These are phyloP conservation scores for Solanum dulcamara DNA, from an alignment of 257 asterid genomes.

Conservation along the genomic window DNA sequence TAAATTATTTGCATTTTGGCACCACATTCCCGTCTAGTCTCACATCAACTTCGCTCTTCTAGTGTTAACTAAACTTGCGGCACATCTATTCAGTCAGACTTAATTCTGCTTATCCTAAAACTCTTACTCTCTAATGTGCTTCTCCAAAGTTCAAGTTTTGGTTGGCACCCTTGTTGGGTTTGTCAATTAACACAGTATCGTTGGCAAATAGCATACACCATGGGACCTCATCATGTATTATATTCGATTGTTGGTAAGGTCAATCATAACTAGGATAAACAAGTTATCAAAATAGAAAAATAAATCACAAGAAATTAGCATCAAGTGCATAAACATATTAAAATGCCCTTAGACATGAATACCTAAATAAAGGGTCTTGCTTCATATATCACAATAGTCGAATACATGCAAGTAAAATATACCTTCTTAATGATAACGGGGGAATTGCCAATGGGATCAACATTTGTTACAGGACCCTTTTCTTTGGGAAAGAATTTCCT, in stretches of 20 bases:
- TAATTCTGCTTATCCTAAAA: neutral
- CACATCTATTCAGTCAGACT: neutral
- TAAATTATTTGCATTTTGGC: neutral
- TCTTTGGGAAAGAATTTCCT: slow-evolving; percentile 40
- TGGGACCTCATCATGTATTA: neutral
- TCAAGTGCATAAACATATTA: neutral
- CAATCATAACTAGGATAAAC: neutral
- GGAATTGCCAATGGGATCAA: slow-evolving; percentile 63
- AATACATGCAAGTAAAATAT: neutral
- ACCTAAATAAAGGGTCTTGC: neutral
- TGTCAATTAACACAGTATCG: neutral
- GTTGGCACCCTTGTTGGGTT: neutral
- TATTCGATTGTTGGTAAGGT: neutral
- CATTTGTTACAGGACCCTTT: slow-evolving; percentile 38
- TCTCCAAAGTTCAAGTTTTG: neutral
- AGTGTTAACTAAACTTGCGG: neutral
- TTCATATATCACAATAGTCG: neutral
- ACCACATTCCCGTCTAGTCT: neutral
- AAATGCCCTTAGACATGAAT: neutral
- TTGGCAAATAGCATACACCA: neutral
- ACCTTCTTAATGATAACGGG: slow-evolving; percentile 52
- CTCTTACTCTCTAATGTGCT: neutral
- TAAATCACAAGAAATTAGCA: neutral
- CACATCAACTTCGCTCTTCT: neutral
- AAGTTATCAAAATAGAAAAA: neutral